Evolutionary conservation across 2,329 filamentous ascomycete species (phyloP), one percentile per base, ranked within the genome.

Genomic region (Dothideomycetidae sp.): DNA sequence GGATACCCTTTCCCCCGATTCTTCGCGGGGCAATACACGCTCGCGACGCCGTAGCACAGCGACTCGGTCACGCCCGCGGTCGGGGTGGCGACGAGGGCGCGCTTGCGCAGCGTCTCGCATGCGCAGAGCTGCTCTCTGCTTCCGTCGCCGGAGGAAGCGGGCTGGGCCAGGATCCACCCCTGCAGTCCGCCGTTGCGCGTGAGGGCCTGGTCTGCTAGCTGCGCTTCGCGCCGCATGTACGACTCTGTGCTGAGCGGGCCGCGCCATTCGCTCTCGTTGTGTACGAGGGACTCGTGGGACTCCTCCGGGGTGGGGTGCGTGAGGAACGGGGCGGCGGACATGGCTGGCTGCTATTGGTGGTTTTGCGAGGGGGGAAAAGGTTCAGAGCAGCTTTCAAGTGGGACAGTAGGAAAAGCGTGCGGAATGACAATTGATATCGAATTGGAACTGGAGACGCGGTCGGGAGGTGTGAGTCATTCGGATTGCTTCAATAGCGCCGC

Each of bases 1-100:
- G 82, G 84, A 58, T 93, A 93, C 13, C 82, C 80, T 46, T 68
- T 70, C 3, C 81, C 76, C 42, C 84, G 62, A 54, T 70, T 75
- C 45, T 71, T 62, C 0, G 73, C 67, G 29, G 74, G 68, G 2
- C 77, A 83, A 56, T 78, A 92, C 10, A 92, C 84, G 42, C 77
- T 82, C 7, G 74, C 80, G 35, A 93, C 70, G 4, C 80, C 84
- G 58, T 93, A 78, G 11, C 73, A 72, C 7, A 74, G 61, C 2
- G 68, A 71, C 31, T 82, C 73, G 39, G 62, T 54, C 11, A 68
- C 56, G 31, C 52, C 48, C 44, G 68, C 67, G 46, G 64, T 29
- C 4, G 35, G 29, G 5, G 17, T 29, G n/a, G 52, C 60, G 2
- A 66, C 54, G 1, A 68, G 45, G 2, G 63, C 65, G 36, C 55